Percentiles rank a stretch among this genome's conserved stretches.
Evolutionary conservation across 257 asterid species (phyloP).

Genomic region (Rehmannia glutinosa): DNA sequence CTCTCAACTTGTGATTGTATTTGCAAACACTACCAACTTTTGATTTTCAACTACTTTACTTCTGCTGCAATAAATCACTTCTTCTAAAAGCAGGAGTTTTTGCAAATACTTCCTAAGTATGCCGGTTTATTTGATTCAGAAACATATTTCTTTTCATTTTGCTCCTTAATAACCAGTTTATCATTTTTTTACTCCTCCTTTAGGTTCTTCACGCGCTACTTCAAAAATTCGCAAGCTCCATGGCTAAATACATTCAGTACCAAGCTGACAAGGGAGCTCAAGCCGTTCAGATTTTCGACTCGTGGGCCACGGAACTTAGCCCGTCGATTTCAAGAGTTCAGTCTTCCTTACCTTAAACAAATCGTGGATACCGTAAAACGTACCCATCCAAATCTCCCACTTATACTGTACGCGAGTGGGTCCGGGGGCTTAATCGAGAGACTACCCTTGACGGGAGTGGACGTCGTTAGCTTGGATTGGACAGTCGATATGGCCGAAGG

Average conservation of each 20-base stretch:
- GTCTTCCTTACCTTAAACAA: conserved; percentile 79
- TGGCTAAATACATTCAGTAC: conserved; percentile 81
- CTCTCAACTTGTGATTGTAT: not conserved
- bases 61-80: not conserved
- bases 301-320: conserved; percentile 99
- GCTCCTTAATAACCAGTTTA: not conserved
- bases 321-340: conserved; percentile 89
- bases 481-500: conserved; percentile 98
- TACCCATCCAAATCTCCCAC: conserved; percentile 77
- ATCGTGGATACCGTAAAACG: conserved; percentile 74
- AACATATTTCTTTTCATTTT: not conserved
- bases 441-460: conserved; percentile 83
- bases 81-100: too few relatives aligned
- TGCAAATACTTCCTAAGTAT: too few relatives aligned
- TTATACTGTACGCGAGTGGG: conserved; percentile 92
- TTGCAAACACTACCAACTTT: too few relatives aligned
- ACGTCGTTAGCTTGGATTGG: conserved; percentile 98
- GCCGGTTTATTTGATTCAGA: too few relatives aligned
- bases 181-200: not conserved
- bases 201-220: conserved; percentile 90
- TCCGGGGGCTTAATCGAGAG: conserved; percentile 98
- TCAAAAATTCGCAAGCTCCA: conserved; percentile 84
- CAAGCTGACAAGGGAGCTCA: conserved; percentile 99
- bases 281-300: conserved; percentile 97
- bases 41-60: too few relatives aligned